Evolutionary conservation across 164 flowering plant species (phyloP).

Genomic region (Piper longum): DNA sequence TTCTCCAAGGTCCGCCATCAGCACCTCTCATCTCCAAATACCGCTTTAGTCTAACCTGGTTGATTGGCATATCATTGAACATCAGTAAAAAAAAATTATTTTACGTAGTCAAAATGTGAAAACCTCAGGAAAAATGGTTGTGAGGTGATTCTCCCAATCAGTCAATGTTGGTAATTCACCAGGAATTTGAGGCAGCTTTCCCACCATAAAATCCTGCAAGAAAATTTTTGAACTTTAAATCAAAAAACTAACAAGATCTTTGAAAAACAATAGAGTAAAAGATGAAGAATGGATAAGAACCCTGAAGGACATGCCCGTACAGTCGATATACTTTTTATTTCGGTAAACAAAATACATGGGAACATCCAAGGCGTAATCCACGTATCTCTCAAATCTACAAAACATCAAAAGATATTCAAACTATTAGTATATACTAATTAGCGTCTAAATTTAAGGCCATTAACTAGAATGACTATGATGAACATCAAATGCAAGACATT

Average conservation of each 20-base stretch:
- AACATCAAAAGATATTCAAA: neutral
- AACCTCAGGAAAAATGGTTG: slow-evolving; percentile 98
- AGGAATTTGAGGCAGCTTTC: slow-evolving; percentile 77
- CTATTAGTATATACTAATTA: neutral
- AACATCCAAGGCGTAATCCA: slow-evolving; percentile 95
- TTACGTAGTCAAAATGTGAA: neutral
- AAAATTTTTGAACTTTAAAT: neutral
- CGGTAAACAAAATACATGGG: slow-evolving; percentile 97
- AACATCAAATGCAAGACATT: too few species aligned
- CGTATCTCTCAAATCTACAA: slow-evolving; percentile 92
- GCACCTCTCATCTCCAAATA: slow-evolving; percentile 99
- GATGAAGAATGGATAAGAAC: slow-evolving; percentile 20
- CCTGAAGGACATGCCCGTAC: slow-evolving; percentile 91
- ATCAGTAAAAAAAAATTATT: too few species aligned
- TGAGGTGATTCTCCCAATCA: slow-evolving; percentile 97
- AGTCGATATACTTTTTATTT: slow-evolving; percentile 83
- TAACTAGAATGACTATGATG: too few species aligned
- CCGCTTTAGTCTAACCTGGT: slow-evolving; percentile 90
- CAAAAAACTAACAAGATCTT: neutral
- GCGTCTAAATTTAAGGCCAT: neutral
- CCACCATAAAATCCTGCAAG: slow-evolving; percentile 80
- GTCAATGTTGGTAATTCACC: slow-evolving; percentile 80
- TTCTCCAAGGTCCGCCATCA: slow-evolving; percentile 99
- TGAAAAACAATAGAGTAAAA: too few species aligned
- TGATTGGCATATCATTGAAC: slow-evolving; percentile 1